Base-by-base conservation (phyloP, 257 asterid genomes). In the Solanum virginianum region DNA sequence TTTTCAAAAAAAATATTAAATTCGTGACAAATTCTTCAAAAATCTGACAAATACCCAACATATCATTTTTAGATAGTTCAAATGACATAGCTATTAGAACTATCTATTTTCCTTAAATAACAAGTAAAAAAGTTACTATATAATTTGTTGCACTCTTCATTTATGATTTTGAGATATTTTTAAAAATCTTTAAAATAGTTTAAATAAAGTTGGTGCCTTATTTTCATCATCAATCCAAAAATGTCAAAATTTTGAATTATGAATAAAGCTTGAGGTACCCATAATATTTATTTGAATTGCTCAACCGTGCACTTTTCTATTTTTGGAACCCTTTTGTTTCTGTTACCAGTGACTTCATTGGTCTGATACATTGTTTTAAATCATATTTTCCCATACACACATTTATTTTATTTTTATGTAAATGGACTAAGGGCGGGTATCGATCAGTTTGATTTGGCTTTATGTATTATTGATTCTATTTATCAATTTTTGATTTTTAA, bases 191-290 rank as follows among this genome's bases (percentile, higher is more conserved):
- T n/a, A n/a, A n/a, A n/a, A n/a, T n/a, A n/a, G n/a, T n/a, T n/a
- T n/a, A n/a, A 90, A 85, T 39, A 57, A 20, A 60, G 71, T 60
- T 80, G 85, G 83, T 86, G 62, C 63, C 86, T 84, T 85, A n/a
- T 88, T 87, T 88, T 88, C 90, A 80, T 91, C 89, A 81, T 86
- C 88, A 85, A 82, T 92, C 88, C 91, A 85, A 87, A 84, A 83
- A 82, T 80, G 88, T 85, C 88, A 86, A 81, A 77, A 80, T 89
- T 86, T 85, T 90, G 85, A 90, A 83, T 83, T 85, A 83, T 85
- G 86, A 83, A 85, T 83, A 85, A 87, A 86, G 84, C 85, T 84
- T 59, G 86, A 84, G 86, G 70, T 86, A 87, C 85, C 86, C 66
- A 77, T 80, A 86, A 81, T 85, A 84, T 81, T 87, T 83, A 81